These are phyloP conservation scores for Cyamopsis tetragonoloba DNA, from an alignment of 306 rosid species.

Conservation along the genomic window DNA sequence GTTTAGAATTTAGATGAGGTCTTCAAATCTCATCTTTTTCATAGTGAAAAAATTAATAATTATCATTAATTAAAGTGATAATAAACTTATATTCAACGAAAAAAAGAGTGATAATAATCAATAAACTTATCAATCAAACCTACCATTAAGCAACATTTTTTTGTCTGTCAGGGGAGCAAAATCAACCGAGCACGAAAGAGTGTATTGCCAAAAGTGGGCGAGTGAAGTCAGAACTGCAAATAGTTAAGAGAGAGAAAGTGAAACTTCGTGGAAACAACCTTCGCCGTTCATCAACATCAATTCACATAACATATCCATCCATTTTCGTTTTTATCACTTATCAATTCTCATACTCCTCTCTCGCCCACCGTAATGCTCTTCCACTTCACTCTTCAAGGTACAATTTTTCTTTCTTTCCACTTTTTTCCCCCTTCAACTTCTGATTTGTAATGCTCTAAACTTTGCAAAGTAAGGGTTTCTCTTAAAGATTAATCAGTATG, in stretches of 20 bases:
- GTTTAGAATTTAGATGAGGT: no score
- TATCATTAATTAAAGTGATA: no score
- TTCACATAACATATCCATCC: constrained; percentile 2
- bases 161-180: neutral
- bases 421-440: neutral
- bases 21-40: no score
- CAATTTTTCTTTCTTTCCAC: neutral
- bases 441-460: neutral
- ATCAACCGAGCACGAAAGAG: neutral
- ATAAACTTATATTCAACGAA: no score
- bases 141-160: neutral
- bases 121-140: neutral
- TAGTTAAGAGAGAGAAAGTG: neutral
- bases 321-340: neutral
- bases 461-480: neutral
- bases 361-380: constrained; percentile 5
- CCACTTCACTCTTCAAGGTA: constrained; percentile 18
- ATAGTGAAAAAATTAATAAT: no score
- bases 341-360: constrained; percentile 1
- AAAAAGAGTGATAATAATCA: no score
- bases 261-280: constrained; percentile 42
- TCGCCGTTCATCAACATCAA: constrained; percentile 13
- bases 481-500: neutral
- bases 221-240: neutral
- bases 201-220: neutral